Evolutionary conservation across 2,329 filamentous ascomycete species (phyloP).

Genomic region (Aurifilum marmelostoma): DNA sequence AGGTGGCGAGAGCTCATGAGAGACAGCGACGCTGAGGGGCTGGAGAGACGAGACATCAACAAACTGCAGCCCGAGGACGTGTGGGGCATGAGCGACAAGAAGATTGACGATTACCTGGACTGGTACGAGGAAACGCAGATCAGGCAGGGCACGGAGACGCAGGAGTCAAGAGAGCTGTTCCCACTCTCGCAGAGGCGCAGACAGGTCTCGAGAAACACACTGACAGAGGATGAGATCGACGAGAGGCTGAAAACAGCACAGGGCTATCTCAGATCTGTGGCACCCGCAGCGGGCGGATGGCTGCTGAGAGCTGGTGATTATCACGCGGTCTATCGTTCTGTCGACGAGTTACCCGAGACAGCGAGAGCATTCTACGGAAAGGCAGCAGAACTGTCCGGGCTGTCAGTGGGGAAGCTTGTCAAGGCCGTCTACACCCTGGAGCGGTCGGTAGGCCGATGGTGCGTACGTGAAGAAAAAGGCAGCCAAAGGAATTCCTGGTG

Average conservation of each 20-base stretch:
- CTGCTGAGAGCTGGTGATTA: slow-evolving; percentile 39
- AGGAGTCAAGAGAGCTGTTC: slow-evolving; percentile 40
- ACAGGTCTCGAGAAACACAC: slow-evolving; percentile 18
- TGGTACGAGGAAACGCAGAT: slow-evolving; percentile 68
- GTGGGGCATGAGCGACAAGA: slow-evolving; percentile 54
- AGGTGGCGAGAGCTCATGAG: slow-evolving; percentile 64
- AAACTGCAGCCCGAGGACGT: slow-evolving; percentile 35
- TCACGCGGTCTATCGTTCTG: slow-evolving; percentile 42
- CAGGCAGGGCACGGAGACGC: slow-evolving; percentile 33
- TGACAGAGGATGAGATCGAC: slow-evolving; percentile 35
- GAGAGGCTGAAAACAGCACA: slow-evolving; percentile 33
- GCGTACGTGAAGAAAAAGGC: slow-evolving; percentile 33
- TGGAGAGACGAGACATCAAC: slow-evolving; percentile 35
- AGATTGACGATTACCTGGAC: slow-evolving; percentile 76
- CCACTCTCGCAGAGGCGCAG: slow-evolving; percentile 34
- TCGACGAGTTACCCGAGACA: slow-evolving; percentile 46
- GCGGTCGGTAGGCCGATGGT: slow-evolving; percentile 41
- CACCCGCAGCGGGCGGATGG: slow-evolving; percentile 27
- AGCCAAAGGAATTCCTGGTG: not conserved
- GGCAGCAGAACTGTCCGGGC: slow-evolving; percentile 44
- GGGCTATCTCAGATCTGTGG: slow-evolving; percentile 32
- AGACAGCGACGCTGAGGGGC: slow-evolving; percentile 33
- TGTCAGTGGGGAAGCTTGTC: slow-evolving; percentile 42
- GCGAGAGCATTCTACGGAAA: slow-evolving; percentile 48
- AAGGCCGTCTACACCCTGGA: slow-evolving; percentile 44